Conservation (phyloP, 495 filamentous ascomycete genomes). For the Lasiosphaeris hirsuta region DNA sequence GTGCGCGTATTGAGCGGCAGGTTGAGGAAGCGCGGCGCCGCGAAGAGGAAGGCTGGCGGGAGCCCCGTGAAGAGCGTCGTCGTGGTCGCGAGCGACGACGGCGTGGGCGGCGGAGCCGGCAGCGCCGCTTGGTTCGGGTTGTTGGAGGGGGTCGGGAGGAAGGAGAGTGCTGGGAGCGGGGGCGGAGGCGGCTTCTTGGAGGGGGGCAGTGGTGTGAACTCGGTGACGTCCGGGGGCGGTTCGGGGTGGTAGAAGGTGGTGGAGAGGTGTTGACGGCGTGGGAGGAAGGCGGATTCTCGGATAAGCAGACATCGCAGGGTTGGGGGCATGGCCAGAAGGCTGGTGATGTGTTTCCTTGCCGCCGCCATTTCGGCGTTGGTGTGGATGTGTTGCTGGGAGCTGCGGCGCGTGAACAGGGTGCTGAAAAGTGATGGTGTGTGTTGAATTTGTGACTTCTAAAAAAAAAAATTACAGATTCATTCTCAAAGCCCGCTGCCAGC, state of each 20-base stretch:
- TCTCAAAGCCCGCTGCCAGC: background rate
- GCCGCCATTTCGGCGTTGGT: background rate
- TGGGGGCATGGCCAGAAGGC: constrained; percentile 17
- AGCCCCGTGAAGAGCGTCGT: constrained; percentile 60
- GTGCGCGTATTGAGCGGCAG: constrained; percentile 51
- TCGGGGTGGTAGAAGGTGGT: too few relatives aligned
- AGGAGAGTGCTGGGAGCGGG: constrained; percentile 21
- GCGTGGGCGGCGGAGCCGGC: constrained; percentile 11
- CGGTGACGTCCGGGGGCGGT: too few relatives aligned
- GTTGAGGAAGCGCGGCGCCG: constrained; percentile 66
- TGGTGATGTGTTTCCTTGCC: constrained; percentile 2
- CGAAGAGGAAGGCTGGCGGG: constrained; percentile 65
- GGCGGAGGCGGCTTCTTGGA: background rate
- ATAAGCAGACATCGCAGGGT: constrained; percentile 14
- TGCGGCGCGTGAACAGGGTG: too few relatives aligned
- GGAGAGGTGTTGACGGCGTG: background rate
- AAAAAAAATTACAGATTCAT: too few relatives aligned
- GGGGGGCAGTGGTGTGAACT: background rate
- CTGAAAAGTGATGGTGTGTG: too few relatives aligned
- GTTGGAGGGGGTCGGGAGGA: constrained; percentile 33
- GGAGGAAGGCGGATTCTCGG: background rate
- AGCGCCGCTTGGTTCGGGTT: constrained; percentile 26
- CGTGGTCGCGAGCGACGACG: constrained; percentile 31
- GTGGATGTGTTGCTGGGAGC: too few relatives aligned
- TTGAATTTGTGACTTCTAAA: too few relatives aligned